Evolutionary conservation across 1,284 basidiomycete genomes (phyloP), one percentile per base, ranked within the genome.

Genomic region (Apiotrichum gamsii): DNA sequence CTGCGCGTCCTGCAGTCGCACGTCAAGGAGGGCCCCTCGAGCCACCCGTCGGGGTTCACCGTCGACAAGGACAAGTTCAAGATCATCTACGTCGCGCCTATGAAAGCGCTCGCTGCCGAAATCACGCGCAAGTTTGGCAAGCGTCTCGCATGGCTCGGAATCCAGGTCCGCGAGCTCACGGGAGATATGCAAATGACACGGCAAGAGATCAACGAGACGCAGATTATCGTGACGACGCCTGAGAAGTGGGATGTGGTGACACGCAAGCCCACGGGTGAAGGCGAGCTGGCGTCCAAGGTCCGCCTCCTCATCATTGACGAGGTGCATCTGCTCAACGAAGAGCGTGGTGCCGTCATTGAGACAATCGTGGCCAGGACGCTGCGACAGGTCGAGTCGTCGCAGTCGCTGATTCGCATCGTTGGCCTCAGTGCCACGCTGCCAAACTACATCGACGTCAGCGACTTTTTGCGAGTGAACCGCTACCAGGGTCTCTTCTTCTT

Each of bases 231-330:
- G 11, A 99, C 95, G 0, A 99, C 95, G 1, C 95, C 95, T 0
- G 95, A 99, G 69, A 99, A 99, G 72, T 99, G 95, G 95, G 95
- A 99, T 60, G 95, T 99, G 0, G 95, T 98, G 1, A 99, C 95
- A 8, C 79, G 95, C 51, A 98, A 96, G 68, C 91, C 94, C 0
- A 90, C 88, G 0, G 93, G 94, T 8, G 93, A 97, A 71, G 93
- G 93, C 13, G 93, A 97, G 67, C 77, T 98, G 20, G 90, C 90
- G 16, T 84, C 88, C 43, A 87, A 83, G 75, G 80, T 98, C 56
- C 91, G 91, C 64, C 77, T 99, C 15, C 78, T 99, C 32, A 97
- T 99, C 63, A 96, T 98, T 54, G 95, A 99, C 61, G 95, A 99
- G 70, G 90, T 99, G 0, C 95, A 99, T 74, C 75, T 99, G 23